Base-by-base conservation (phyloP, 306 rosid genomes). In the Comarum palustre region DNA sequence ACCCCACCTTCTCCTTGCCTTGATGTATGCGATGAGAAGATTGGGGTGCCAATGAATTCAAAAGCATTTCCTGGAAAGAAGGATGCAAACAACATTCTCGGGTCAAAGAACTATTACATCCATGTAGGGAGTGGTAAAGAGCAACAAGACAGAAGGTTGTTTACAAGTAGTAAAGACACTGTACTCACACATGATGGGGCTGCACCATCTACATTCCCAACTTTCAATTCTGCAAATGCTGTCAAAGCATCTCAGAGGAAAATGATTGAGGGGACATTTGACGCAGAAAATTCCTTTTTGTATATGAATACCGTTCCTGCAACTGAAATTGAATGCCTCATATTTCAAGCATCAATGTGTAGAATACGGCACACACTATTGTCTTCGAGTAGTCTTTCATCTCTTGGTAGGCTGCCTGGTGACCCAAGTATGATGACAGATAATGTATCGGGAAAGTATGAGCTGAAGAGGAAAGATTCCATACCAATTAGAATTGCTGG, bases 401-500 rank as follows among this genome's bases (percentile, higher is more conserved):
- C 89, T 73, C 75, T 72, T 78, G 87, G 92, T 70, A 85, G 91
- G 77, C 87, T 85, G 70, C 78, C 92, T 67, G 74, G 77, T 77
- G 96, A 89, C 61, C 92, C 85, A 1, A 82, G 86, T 90, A 78
- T 73, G 58, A 76, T 84, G 77, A 79, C 90, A 39, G 98, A 89
- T 46, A 88, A 83, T 71, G 73, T 89, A 75, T 73, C 92, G 25
- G 75, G 82, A 73, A 92, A 88, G 82, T 90, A 81, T 75, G 97
- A 91, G 79, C 82, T 80, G 77, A 91, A 88, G 87, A 94, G 85
- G 94, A 91, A 91, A 84, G 98, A 94, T 73, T 79, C 78, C 54
- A 86, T 94, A 77, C 97, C 97, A 0, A 68, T 89, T 66, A 87
- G 98, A 85, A 94, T 94, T 81, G 97, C 97, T 24, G 99, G 97